Percentiles rank a stretch among this genome's conserved stretches.
Conservation (phyloP, 2,329 filamentous ascomycete species). For the Curvularia verruculosa region DNA sequence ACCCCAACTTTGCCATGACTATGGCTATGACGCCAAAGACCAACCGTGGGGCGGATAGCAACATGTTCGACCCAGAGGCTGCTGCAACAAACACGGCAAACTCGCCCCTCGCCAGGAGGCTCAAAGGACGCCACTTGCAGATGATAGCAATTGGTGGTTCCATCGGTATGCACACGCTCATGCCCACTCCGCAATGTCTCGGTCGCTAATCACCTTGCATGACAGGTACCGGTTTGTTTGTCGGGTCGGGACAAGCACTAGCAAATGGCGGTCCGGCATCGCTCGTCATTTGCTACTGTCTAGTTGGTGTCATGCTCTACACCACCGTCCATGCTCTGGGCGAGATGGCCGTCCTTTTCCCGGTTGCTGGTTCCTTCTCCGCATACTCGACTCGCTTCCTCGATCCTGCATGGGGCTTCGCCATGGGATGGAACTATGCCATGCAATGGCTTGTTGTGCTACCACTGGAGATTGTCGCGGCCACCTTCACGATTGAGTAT, state of each 20-base stretch:
- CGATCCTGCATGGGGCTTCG: constrained; percentile 92
- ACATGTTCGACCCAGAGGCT: constrained; percentile 67
- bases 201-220: constrained; percentile 19
- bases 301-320: constrained; percentile 87
- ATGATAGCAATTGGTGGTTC: constrained; percentile 98
- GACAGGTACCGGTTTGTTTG: constrained; percentile 71
- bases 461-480: constrained; percentile 85
- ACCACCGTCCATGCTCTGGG: constrained; percentile 91
- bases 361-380: constrained; percentile 89
- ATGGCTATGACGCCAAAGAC: constrained; percentile 56
- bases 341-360: constrained; percentile 88
- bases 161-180: constrained; percentile 58
- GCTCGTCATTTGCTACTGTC: constrained; percentile 49
- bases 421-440: constrained; percentile 95
- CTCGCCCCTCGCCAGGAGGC: constrained; percentile 71
- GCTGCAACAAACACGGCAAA: constrained; percentile 69
- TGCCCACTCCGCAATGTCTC: constrained; percentile 8
- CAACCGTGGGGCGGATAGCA: constrained; percentile 58
- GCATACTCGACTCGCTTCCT: constrained; percentile 91
- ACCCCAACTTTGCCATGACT: constrained; percentile 52
- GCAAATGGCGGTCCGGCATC: constrained; percentile 48
- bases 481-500: constrained; percentile 81
- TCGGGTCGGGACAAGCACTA: constrained; percentile 66
- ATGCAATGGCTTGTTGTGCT: constrained; percentile 86
- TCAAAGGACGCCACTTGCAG: constrained; percentile 70